phyloP scores from a whole-genome alignment of 2,329 filamentous ascomycete species.

The Ceratocystis ficicola region DNA sequence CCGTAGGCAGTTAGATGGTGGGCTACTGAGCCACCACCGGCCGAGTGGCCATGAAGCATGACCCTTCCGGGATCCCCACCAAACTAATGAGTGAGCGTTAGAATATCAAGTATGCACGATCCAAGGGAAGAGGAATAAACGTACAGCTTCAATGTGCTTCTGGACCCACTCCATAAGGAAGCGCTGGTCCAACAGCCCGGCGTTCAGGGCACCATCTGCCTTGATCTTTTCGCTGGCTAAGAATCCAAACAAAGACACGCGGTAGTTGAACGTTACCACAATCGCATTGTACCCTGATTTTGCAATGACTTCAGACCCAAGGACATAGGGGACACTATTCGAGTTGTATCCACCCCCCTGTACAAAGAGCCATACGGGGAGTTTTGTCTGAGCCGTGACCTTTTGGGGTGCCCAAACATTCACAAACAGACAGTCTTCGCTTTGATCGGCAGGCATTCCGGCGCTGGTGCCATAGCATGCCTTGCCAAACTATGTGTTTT shows the following conservation, averaged over 20 bases:
- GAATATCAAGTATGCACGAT: not conserved
- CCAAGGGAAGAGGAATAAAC: not conserved
- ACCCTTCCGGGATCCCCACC: slow-evolving; percentile 37
- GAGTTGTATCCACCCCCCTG: slow-evolving; percentile 38
- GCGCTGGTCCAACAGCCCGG: slow-evolving; percentile 38
- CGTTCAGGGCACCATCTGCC: slow-evolving; percentile 28
- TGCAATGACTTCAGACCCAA: slow-evolving; percentile 33
- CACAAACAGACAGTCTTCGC: slow-evolving; percentile 39
- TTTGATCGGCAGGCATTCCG: slow-evolving; percentile 25
- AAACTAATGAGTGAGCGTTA: slow-evolving; percentile 28
- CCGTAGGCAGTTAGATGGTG: slow-evolving; percentile 41
- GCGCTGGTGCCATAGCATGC: slow-evolving; percentile 16
- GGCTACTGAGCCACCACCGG: slow-evolving; percentile 35
- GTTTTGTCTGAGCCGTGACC: slow-evolving; percentile 26
- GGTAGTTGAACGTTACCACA: slow-evolving; percentile 37
- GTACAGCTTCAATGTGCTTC: slow-evolving; percentile 41
- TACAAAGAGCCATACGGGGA: slow-evolving; percentile 33
- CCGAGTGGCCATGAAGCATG: slow-evolving; percentile 35
- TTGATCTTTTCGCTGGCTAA: slow-evolving; percentile 33
- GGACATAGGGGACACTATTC: slow-evolving; percentile 34
- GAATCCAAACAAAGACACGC: slow-evolving; percentile 39
- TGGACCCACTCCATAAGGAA: slow-evolving; percentile 41
- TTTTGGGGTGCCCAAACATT: slow-evolving; percentile 38
- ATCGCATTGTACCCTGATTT: slow-evolving; percentile 31
- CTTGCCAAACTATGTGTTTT: slow-evolving; percentile 24